A percentile compares a stretch with the other conserved stretches of the same genome.
These are phyloP conservation scores for Melaleuca alternifolia DNA, from an alignment of 345 rosid species.

Conservation along the genomic window DNA sequence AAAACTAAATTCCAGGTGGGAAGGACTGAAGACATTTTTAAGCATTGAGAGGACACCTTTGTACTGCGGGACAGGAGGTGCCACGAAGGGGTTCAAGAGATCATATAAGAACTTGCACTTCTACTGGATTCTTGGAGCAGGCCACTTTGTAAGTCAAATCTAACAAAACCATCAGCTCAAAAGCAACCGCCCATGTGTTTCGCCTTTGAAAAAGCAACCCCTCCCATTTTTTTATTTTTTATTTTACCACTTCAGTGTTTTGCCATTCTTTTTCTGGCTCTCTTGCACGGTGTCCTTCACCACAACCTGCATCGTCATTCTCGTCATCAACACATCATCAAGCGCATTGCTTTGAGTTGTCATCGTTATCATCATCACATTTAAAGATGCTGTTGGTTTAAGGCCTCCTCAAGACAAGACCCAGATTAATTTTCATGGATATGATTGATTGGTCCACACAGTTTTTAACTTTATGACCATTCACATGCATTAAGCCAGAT, in stretches of 20 bases:
- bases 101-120: constrained; percentile 69
- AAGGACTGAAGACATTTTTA: constrained; percentile 38
- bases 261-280: neutral
- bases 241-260: neutral
- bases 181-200: neutral
- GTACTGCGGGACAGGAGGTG: constrained; percentile 38
- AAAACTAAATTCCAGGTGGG: constrained; percentile 47
- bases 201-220: neutral
- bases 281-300: neutral
- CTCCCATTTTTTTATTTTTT: too few relatives aligned
- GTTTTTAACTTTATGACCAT: neutral
- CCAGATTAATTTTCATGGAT: neutral
- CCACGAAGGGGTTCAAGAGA: constrained; percentile 64
- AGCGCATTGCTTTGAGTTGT: neutral
- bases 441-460: neutral
- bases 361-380: neutral
- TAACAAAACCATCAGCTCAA: neutral
- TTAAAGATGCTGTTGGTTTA: neutral
- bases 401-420: neutral
- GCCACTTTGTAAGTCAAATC: constrained; percentile 81
- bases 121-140: constrained; percentile 95
- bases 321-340: neutral
- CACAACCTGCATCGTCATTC: neutral
- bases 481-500: neutral
- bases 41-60: constrained; percentile 38